These are phyloP conservation scores for Ustilago trichophora DNA, from an alignment of 1,284 basidiomycete species.

Conservation along the genomic window DNA sequence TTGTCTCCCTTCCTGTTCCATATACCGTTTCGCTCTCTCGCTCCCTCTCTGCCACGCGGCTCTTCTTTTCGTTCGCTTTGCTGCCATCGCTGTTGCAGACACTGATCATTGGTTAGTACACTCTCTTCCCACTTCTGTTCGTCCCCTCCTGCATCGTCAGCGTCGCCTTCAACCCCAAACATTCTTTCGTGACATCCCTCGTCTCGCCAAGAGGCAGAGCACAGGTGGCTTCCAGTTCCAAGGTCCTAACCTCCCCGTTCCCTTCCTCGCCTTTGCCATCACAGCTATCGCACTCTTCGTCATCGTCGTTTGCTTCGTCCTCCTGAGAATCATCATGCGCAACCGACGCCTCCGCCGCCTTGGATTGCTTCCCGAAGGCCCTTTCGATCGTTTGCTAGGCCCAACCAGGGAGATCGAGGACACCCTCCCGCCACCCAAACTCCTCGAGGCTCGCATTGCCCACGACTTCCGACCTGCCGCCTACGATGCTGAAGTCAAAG, in stretches of 20 bases:
- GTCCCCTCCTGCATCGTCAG: slow-evolving; percentile 2
- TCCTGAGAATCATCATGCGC: slow-evolving; percentile 57
- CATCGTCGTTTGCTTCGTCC: slow-evolving; percentile 60
- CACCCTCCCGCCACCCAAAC: slow-evolving; percentile 51
- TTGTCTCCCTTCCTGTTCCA: background rate
- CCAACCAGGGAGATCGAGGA: slow-evolving; percentile 51
- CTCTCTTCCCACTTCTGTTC: slow-evolving; percentile 9
- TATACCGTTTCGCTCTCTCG: background rate
- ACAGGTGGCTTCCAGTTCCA: slow-evolving; percentile 1
- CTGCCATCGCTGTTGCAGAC: slow-evolving; percentile 29
- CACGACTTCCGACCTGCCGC: slow-evolving; percentile 27
- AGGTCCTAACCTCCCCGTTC: slow-evolving; percentile 43
- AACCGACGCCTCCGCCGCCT: slow-evolving; percentile 55
- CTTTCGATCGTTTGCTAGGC: slow-evolving; percentile 49
- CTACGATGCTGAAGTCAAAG: slow-evolving; percentile 40
- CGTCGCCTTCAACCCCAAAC: background rate
- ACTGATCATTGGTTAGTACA: slow-evolving; percentile 58
- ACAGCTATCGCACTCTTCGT: slow-evolving; percentile 62
- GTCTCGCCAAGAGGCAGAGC: slow-evolving; percentile 27
- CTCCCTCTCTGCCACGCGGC: background rate
- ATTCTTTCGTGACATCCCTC: background rate
- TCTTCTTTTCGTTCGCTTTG: background rate
- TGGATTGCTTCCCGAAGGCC: slow-evolving; percentile 52
- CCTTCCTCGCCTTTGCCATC: slow-evolving; percentile 52
- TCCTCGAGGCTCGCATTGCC: slow-evolving; percentile 59